Percentiles rank a stretch among this genome's conserved stretches.
Evolutionary conservation across 2,329 filamentous ascomycete species (phyloP).

Genomic region (Basipetospora chlamydospora): DNA sequence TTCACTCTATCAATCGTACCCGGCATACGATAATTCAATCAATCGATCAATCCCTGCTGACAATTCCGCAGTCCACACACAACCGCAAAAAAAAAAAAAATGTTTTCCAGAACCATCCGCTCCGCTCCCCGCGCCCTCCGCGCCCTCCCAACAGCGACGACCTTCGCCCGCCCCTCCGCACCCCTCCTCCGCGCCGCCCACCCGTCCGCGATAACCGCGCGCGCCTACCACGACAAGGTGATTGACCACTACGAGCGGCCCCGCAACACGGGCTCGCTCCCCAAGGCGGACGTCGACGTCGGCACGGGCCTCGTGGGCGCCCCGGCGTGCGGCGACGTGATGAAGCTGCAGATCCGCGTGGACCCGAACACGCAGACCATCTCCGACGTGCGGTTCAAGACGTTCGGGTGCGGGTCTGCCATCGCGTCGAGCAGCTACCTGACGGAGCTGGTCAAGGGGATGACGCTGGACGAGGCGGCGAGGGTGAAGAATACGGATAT

Average conservation of each 20-base stretch:
- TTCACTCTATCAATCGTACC: no score
- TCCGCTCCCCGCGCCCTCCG: conserved; percentile 1
- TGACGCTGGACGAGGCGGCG: conserved; percentile 84
- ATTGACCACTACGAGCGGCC: conserved; percentile 36
- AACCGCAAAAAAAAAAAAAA: not conserved
- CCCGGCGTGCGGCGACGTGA: conserved; percentile 79
- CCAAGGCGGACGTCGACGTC: conserved; percentile 67
- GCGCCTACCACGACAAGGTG: conserved; percentile 10
- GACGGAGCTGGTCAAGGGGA: conserved; percentile 90
- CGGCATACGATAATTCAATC: no score
- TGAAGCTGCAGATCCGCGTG: conserved; percentile 71
- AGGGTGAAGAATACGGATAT: conserved; percentile 96
- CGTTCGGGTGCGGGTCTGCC: conserved; percentile 84
- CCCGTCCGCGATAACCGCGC: not conserved
- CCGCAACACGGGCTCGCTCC: conserved; percentile 41
- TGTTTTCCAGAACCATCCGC: conserved; percentile 4
- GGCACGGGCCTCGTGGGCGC: conserved; percentile 85
- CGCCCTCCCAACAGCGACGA: conserved; percentile 2
- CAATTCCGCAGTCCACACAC: not conserved
- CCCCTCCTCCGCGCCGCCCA: not conserved
- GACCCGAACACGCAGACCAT: conserved; percentile 81
- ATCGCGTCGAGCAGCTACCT: conserved; percentile 92
- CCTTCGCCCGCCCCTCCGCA: not conserved
- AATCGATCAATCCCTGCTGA: no score
- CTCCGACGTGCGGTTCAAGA: conserved; percentile 95